A percentile compares a stretch with the other conserved stretches of the same genome.
These are phyloP conservation scores for Favolaschia claudopus DNA, from an alignment of 768 basidiomycete species.

Conservation along the genomic window DNA sequence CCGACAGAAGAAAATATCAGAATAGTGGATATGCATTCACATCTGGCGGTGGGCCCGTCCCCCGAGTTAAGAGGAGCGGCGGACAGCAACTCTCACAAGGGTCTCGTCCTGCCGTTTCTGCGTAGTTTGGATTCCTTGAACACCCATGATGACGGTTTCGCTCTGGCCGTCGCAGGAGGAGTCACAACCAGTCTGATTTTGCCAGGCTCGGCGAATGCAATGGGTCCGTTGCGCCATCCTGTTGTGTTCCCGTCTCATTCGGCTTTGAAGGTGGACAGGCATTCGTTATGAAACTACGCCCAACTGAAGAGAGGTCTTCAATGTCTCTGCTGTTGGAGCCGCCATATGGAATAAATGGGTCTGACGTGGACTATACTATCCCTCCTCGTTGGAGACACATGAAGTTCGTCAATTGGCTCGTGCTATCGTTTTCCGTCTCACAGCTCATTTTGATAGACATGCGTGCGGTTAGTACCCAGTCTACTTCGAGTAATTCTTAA, in stretches of 20 bases:
- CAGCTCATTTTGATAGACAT: conserved; percentile 40
- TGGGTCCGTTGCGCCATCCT: conserved; percentile 43
- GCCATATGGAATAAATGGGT: conserved; percentile 58
- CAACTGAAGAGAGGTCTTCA: conserved; percentile 74
- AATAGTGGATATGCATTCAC: conserved; percentile 60
- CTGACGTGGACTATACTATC: conserved; percentile 44
- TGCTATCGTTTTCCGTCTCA: neutral
- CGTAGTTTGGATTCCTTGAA: conserved; percentile 78
- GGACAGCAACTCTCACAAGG: conserved; percentile 64
- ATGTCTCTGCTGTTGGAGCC: conserved; percentile 83
- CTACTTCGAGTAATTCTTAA: neutral
- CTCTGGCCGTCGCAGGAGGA: conserved; percentile 74
- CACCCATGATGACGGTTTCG: conserved; percentile 76
- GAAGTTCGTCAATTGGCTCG: conserved; percentile 54
- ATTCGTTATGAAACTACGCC: conserved; percentile 81
- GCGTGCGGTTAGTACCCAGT: conserved; percentile 49
- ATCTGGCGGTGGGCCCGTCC: conserved; percentile 51
- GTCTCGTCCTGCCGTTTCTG: conserved; percentile 60
- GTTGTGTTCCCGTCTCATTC: conserved; percentile 6
- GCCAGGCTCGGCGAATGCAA: conserved; percentile 74
- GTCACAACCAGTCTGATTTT: conserved; percentile 79
- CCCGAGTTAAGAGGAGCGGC: conserved; percentile 39
- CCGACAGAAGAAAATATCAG: conserved; percentile 31
- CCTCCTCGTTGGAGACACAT: conserved; percentile 74
- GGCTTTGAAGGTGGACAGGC: conserved; percentile 74